Conservation (phyloP, 2,329 filamentous ascomycete species). For the Byssoonygena ceratinophila region DNA sequence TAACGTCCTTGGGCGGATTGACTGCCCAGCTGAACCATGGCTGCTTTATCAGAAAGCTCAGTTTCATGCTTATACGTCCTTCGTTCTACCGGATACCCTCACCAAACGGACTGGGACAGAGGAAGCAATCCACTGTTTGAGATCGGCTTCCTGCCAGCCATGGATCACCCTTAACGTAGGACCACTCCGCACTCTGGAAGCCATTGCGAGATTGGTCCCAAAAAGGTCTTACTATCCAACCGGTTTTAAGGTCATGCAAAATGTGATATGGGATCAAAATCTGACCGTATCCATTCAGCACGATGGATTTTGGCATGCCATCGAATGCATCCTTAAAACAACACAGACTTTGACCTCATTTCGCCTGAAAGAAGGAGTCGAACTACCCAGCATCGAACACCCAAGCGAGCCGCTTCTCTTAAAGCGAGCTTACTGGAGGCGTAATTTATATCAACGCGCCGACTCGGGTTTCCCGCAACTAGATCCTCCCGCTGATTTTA, state of each 20-base stretch:
- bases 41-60: conserved; percentile 16
- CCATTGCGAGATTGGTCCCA: conserved; percentile 26
- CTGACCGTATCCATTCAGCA: conserved; percentile 36
- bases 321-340: conserved; percentile 14
- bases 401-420: conserved; percentile 8
- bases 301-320: conserved; percentile 21
- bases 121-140: conserved; percentile 17
- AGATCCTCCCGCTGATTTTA: neutral
- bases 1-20: conserved; percentile 39
- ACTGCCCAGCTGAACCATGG: conserved; percentile 27
- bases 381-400: neutral
- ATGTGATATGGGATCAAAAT: conserved; percentile 32
- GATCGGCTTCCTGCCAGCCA: conserved; percentile 12
- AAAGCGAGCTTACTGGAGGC: conserved; percentile 10
- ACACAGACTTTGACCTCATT: conserved; percentile 7
- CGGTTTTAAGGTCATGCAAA: conserved; percentile 36
- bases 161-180: conserved; percentile 12
- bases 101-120: conserved; percentile 22
- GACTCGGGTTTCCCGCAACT: conserved; percentile 8
- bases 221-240: conserved; percentile 37
- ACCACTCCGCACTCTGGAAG: conserved; percentile 5
- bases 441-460: conserved; percentile 9
- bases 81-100: conserved; percentile 22
- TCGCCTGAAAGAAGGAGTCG: conserved; percentile 3
- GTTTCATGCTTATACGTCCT: conserved; percentile 28